Conservation (phyloP, 2,329 filamentous ascomycete genomes). For the Pseudocercospora eumusae region DNA sequence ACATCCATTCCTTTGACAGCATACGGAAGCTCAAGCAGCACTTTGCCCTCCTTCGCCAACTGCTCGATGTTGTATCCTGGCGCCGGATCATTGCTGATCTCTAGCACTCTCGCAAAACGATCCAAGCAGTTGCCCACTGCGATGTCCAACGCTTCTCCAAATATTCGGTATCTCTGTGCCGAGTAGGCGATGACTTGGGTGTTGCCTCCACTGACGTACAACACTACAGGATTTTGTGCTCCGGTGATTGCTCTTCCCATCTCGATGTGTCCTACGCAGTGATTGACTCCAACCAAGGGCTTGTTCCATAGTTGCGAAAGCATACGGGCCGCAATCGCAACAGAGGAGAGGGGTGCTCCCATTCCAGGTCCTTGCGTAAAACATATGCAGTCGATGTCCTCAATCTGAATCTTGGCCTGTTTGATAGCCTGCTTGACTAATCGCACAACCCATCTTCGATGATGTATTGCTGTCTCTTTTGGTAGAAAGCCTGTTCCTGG, state of each 20-base stretch:
- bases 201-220: slow-evolving; percentile 95
- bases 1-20: slow-evolving; percentile 99
- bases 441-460: slow-evolving; percentile 78
- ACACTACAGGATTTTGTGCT: slow-evolving; percentile 84
- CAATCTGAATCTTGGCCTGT: slow-evolving; percentile 62
- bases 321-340: slow-evolving; percentile 81
- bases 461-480: slow-evolving; percentile 92
- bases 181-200: slow-evolving; percentile 98
- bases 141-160: slow-evolving; percentile 95
- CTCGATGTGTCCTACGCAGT: slow-evolving; percentile 98
- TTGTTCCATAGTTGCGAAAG: slow-evolving; percentile 81
- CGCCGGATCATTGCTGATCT: slow-evolving; percentile 92
- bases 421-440: slow-evolving; percentile 78
- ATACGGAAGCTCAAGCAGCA: slow-evolving; percentile 86
- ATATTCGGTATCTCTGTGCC: slow-evolving; percentile 92
- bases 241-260: slow-evolving; percentile 95
- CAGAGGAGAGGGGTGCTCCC: slow-evolving; percentile 86
- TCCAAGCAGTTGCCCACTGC: slow-evolving; percentile 97
- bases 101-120: slow-evolving; percentile 86
- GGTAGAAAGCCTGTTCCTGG: slow-evolving; percentile 93
- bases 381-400: slow-evolving; percentile 85
- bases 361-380: slow-evolving; percentile 96
- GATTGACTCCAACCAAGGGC: slow-evolving; percentile 91
- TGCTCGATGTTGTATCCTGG: slow-evolving; percentile 98
- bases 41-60: slow-evolving; percentile 71